Evolutionary conservation across 2,329 filamentous ascomycete species (phyloP), one percentile per base, ranked within the genome.

Genomic region (Cercospora sojina): DNA sequence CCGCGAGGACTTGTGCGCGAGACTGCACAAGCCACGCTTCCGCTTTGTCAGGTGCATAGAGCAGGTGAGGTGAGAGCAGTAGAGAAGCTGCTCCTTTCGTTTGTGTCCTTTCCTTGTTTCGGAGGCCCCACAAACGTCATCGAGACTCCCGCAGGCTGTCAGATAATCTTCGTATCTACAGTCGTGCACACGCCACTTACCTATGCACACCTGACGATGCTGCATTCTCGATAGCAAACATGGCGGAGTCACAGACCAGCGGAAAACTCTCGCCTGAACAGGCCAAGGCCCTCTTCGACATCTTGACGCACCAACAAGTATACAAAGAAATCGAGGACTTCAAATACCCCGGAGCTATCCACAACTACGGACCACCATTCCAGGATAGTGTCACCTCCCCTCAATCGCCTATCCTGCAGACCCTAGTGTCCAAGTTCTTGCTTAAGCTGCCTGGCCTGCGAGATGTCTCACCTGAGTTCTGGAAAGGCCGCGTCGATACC

Each of bases 361-460:
- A 84, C 66, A 78, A 82, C 23, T 93, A 92, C 80, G 91, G 91
- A 13, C 87, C 85, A 69, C 91, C 91, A 0, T 93, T 93, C 77
- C 79, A 78, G 65, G 73, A 82, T 76, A 74, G 79, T 32, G 75
- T 77, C 67, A 75, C 76, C 38, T 86, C 86, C 7, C 83, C 85
- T 0, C 80, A 80, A 7, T 83, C 87, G 1, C 91, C 91, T 1
- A 77, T 92, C 56, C 80, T 93, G 55, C 90, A 93, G 74, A 84
- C 84, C 13, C 83, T 94, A 55, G 81, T 93, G 57, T 86, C 85
- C 18, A 86, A 84, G 64, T 86, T 92, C 69, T 79, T 89, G 27
- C 80, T 93, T 55, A 83, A 83, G 1, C 81, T 92, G 20, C 91
- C 91, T 0, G 90, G 89, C 0, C 77, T 92, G 43, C 83, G 83